Percentiles rank a stretch among this genome's conserved stretches.
Evolutionary conservation across 495 filamentous ascomycete genomes (phyloP).

Genomic region (Tuber aestivum): DNA sequence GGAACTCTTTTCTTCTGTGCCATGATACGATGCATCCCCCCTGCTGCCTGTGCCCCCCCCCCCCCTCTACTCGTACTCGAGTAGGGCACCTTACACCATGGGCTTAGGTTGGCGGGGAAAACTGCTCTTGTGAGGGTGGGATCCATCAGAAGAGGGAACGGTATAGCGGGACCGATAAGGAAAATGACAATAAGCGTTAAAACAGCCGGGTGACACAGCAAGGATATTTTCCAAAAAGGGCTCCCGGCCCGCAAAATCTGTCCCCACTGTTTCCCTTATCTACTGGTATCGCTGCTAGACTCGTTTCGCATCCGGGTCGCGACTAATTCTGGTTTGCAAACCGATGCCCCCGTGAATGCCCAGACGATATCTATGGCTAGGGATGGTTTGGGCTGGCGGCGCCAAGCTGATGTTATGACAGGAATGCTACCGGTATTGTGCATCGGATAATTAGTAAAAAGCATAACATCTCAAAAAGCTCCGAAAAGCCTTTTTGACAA

Average conservation of each 20-base stretch:
- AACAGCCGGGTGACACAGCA: background rate
- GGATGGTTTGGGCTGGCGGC: background rate
- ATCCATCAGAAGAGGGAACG: background rate
- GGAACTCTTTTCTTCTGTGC: background rate
- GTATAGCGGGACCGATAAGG: background rate
- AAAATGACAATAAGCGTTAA: background rate
- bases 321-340: slow-evolving; percentile 5
- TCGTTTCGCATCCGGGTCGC: background rate
- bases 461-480: background rate
- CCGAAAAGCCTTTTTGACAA: background rate
- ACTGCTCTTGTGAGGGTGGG: background rate
- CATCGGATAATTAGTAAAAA: background rate
- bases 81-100: background rate
- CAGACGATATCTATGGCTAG: background rate
- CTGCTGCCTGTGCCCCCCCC: background rate
- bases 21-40: background rate
- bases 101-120: background rate
- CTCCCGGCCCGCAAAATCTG: background rate
- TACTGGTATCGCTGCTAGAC: background rate
- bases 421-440: background rate
- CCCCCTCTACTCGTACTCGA: no score
- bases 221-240: background rate
- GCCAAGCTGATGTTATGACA: background rate
- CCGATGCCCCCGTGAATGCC: background rate
- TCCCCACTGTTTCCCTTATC: background rate